Evolutionary conservation across 2,329 filamentous ascomycete genomes (phyloP), one percentile per base, ranked within the genome.

Genomic region (Venturia effusa): DNA sequence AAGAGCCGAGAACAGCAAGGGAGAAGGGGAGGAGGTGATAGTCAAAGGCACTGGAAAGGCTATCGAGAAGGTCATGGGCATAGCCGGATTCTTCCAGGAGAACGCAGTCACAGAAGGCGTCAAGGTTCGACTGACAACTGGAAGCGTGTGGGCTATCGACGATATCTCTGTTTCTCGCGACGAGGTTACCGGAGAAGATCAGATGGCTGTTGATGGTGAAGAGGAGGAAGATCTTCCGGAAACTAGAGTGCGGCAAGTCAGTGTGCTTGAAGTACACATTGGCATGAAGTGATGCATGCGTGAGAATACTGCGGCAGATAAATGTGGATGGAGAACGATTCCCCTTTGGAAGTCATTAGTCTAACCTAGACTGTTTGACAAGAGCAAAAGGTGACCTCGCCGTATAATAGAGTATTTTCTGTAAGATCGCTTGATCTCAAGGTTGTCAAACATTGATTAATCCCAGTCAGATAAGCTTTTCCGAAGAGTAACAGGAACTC

Each of bases 201-300:
- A 55, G n/a, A 63, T 57, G 45, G 45, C 24, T 24, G 48, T 57
- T 24, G 62, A 61, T 37, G 27, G 24, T 3, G 22, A 57, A 43
- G 41, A 40, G 30, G 64, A 62, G 40, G 64, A 65, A 63, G 63
- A 64, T n/a, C 8, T 62, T n/a, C 59, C 63, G 24, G 64, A 65
- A 7, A 59, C 59, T 5, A 63, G 64, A 37, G 27, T 59, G 13
- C 17, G 64, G 37, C 24, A 45, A 27, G 59, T 61, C 30, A 65
- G 64, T 54, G 48, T 65, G 30, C 64, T 65, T 37, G 59, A 62
- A 17, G 48, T 63, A 15, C 22, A 24, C 6, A 41, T 65, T 59
- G 59, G 39, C 10, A 13, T 65, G 59, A 39, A 24, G 43, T 64
- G 59, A 64, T 15, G 45, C 10, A 27, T 15, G 3, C 5, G 45